Evolutionary conservation across 2,329 filamentous ascomycete genomes (phyloP), one percentile per base, ranked within the genome.

Genomic region (Penicillium sp.): DNA sequence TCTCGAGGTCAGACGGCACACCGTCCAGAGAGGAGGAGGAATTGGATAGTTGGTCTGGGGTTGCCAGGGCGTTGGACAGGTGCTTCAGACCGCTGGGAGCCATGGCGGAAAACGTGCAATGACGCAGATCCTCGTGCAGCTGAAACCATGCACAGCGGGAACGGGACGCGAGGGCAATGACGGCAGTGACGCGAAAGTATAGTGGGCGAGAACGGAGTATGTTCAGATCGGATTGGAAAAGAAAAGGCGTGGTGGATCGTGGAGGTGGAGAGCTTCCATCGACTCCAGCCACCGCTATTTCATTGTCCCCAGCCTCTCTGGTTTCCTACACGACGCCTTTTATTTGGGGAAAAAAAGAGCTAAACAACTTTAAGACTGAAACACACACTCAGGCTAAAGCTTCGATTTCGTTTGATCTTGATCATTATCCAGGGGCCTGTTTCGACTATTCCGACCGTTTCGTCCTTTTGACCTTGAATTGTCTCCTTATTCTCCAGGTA

Each of bases 21-120:
- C 73, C 74, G 57, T 79, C 77, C 16, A 79, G 68, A 6, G 71
- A 71, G 1, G 77, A 78, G 2, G 74, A 77, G 6, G 76, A 77
- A 50, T 61, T 74, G 10, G 75, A 68, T 14, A 81, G 67, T 60
- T 81, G 78, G 21, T 75, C 69, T 4, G 73, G 67, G 6, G 76
- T 78, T 49, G 73, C 75, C 14, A 80, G 69, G 14, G 76, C 70
- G 65, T 81, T 81, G 34, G 75, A 74, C 13, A 79, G 60, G 44
- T 69, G 68, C 55, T 71, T 73, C 49, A 76, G 49, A 8, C 63
- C 62, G 29, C 60, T 47, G 45, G 64, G 56, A 31, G 66, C 55
- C 63, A 72, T 69, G 60, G 60, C 66, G 27, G 27, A 49, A 47
- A 59, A 55, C 53, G 61, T 59, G 54, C 36, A 51, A 57, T 58